Evolutionary conservation across 1,284 basidiomycete species (phyloP), one percentile per base, ranked within the genome.

Genomic region (Phellopilus nigrolimitatus): DNA sequence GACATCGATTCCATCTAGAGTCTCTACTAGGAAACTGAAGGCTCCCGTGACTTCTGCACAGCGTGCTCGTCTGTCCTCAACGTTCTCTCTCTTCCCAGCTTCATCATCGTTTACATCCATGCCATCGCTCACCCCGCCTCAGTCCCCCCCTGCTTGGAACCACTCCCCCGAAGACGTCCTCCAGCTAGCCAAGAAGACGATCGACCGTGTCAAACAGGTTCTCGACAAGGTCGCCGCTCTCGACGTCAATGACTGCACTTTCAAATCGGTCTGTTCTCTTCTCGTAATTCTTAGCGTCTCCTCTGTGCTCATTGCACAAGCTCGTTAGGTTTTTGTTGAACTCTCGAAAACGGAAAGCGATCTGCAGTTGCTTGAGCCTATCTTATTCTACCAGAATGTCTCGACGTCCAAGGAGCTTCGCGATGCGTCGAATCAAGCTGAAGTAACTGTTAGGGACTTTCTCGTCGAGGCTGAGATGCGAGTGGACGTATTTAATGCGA

Each of bases 351-450:
- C 74, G 7, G 84, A 87, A 43, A 76, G 80, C 8, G 65, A 71
- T 9, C 68, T 80, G 27, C 78, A 82, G 47, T 62, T 64, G 7
- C 61, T 70, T 28, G 82, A 85, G 58, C 84, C 84, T 0, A 71
- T 87, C 10, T 67, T 72, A 0, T 91, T 91, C 68, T 87, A 90
- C 62, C 85, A 89, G 64, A 88, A 89, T 58, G 86, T 91, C 17
- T 85, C 86, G 12, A 69, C 81, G 0, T 71, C 74, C 47, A 82
- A 89, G 62, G 78, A 76, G 40, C 72, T 91, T 17, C 76, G 89
- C 5, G 86, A 90, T 59, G 84, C 86, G 1, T 83, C 85, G 1
- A 85, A 81, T 51, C 77, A 78, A 33, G 81, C 83, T 1, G 87
- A 91, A 62, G 74, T 78, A n/a, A 68, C 79, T 37, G 66, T 82